Evolutionary conservation across 441 rosid genomes (phyloP), one percentile per base, ranked within the genome.

Genomic region (Monsonia emarginata): DNA sequence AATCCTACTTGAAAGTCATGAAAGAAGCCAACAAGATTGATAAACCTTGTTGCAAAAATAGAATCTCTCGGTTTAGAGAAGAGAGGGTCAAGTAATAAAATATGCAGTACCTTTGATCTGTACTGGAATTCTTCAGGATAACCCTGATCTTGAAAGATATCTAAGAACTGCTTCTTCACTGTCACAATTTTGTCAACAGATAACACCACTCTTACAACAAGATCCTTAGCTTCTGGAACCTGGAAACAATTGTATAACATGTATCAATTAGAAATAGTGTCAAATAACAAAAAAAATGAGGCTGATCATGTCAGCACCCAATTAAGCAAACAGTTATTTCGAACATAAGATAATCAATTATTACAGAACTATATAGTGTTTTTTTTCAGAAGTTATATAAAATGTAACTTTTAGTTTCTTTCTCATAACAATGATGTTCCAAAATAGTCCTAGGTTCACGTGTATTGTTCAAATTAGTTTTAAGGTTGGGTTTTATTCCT

Each of bases 111-210:
- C 94, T 95, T 95, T 22, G 99, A 95, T 75, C 90, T 95, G 58
- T 91, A 95, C 4, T 98, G 91, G 67, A 91, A 91, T 70, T 92
- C 98, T 61, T 79, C 76, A 14, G 98, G 98, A 72, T 92, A 90
- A 81, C 81, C 88, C 65, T 90, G 94, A 63, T 88, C 99, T 46
- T 83, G 95, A 75, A 95, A 95, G 66, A 92, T 90, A 69, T 92
- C 98, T 70, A 92, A 91, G 79, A 95, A 90, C 56, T 90, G 86
- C 57, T 81, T 81, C 86, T 95, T 95, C 77, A 95, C 99, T 79
- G 92, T 96, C 79, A 95, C 79, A 80, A 87, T 88, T 74, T 95
- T 95, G 85, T 95, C 97, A 74, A 88, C 99, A 3, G 99, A 95
- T 72, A 97, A 92, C 79, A 95, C 99, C 72, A 95, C 99, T 77